Conservation (phyloP, 768 basidiomycete genomes). For the Collybiopsis luxurians region DNA sequence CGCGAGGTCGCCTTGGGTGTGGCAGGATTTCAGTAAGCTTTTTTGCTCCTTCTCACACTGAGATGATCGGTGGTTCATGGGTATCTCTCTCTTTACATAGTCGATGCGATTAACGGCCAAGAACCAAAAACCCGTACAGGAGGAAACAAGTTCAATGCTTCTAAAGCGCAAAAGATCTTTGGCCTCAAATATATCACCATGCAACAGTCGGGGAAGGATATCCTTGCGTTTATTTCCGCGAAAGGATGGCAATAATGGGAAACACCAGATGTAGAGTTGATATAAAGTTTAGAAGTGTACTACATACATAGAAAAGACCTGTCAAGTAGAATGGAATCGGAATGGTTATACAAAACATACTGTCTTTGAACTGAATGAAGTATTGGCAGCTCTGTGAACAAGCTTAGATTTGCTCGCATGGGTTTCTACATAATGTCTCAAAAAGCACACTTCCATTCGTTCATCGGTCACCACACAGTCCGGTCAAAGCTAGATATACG, state of each 20-base stretch:
- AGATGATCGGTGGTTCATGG: neutral
- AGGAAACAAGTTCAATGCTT: neutral
- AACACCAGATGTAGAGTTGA: no score
- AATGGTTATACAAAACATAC: no score
- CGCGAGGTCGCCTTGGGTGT: conserved; percentile 15
- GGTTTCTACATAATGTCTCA: no score
- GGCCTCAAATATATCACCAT: conserved; percentile 1
- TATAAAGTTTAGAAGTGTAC: no score
- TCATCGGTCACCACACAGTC: no score
- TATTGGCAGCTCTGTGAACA: no score
- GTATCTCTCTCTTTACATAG: neutral
- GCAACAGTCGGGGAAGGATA: neutral
- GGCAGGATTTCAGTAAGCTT: conserved; percentile 2
- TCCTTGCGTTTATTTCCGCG: neutral
- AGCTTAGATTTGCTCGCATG: no score
- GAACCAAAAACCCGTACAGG: neutral
- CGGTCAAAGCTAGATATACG: no score
- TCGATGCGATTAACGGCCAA: neutral
- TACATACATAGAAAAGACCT: no score
- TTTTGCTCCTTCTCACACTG: neutral
- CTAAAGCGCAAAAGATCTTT: neutral
- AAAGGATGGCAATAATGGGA: conserved; percentile 1
- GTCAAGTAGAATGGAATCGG: no score
- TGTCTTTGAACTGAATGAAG: no score
- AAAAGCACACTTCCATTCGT: no score